phyloP scores from a whole-genome alignment of 2,329 filamentous ascomycete species.

The Botryotinia narcissicola region DNA sequence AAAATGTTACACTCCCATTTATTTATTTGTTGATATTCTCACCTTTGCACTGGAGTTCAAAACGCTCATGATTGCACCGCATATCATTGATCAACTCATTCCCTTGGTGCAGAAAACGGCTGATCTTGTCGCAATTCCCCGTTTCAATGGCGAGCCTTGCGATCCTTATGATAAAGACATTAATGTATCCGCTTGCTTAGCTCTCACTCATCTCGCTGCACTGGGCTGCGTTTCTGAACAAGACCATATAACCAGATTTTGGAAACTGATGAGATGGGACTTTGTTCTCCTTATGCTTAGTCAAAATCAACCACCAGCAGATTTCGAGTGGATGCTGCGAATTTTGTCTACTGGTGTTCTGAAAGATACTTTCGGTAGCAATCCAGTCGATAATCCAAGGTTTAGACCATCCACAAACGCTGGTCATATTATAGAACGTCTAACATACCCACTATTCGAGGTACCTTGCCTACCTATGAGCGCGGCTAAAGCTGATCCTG shows the following conservation, averaged over 20 bases:
- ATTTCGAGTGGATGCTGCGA: conserved; percentile 63
- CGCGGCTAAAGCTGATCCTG: conserved; percentile 31
- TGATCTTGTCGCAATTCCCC: conserved; percentile 50
- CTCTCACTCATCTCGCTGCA: conserved; percentile 62
- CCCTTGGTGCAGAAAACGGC: conserved; percentile 57
- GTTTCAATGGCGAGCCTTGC: conserved; percentile 44
- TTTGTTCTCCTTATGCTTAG: conserved; percentile 67
- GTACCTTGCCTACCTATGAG: conserved; percentile 40
- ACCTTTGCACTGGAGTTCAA: conserved; percentile 63
- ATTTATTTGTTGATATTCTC: conserved; percentile 62
- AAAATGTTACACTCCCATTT: conserved; percentile 58
- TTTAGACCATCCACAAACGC: conserved; percentile 42
- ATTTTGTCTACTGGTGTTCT: conserved; percentile 67
- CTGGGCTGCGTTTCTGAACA: conserved; percentile 52
- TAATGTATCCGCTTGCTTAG: conserved; percentile 61
- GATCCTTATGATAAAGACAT: conserved; percentile 54
- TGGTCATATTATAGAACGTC: conserved; percentile 40
- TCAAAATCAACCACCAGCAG: conserved; percentile 60
- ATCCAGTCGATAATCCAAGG: conserved; percentile 45
- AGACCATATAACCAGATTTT: conserved; percentile 50
- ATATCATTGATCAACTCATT: conserved; percentile 57
- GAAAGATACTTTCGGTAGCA: conserved; percentile 63
- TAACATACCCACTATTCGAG: conserved; percentile 45
- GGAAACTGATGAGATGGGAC: conserved; percentile 64
- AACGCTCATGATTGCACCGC: conserved; percentile 55